Evolutionary conservation across 805 yeast species (phyloP), one percentile per base, ranked within the genome.

Genomic region (Kluyveromyces siamensis): DNA sequence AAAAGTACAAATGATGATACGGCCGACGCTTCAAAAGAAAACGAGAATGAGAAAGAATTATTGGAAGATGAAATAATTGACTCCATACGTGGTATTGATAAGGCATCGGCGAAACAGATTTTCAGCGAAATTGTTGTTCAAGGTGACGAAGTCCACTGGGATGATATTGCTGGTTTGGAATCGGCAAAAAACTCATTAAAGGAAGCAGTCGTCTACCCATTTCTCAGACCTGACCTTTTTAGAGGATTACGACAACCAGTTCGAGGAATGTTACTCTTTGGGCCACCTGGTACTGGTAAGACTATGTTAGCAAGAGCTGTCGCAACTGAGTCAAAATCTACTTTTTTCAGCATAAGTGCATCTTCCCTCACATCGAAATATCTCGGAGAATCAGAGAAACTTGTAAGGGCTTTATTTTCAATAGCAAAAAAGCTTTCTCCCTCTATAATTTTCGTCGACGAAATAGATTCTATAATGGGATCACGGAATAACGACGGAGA

Each of bases 271-370:
- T 72, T 91, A 27, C 69, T 91, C 41, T 91, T 91, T 69, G 99
- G 99, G 0, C 99, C 99, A 0, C 98, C 99, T 0, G 99, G 99
- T 8, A 91, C 99, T 0, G 99, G 99, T 51, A 91, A 91, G 59
- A 91, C 99, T 0, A 91, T 93, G 99, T 74, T 91, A 54, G 98
- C 98, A 0, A 74, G 96, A 55, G 97, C 99, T 0, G 98, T 93
- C 6, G 98, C 98, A 1, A 89, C 96, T 0, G 98, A 93, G 67
- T 86, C 96, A 2, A 84, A 86, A 52, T 87, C 96, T 0, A 91
- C 98, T 0, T 91, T 91, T 64, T 91, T 91, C 63, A 81, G 95
- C 37, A 90, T 91, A 36, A 83, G 91, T 56, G 95, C 97, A 1
- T 88, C 96, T 0, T 85, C 96, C 1, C 73, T 91, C 54, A 84